phyloP scores from a whole-genome alignment of 768 basidiomycete genomes.

The Pleurotus djamor region DNA sequence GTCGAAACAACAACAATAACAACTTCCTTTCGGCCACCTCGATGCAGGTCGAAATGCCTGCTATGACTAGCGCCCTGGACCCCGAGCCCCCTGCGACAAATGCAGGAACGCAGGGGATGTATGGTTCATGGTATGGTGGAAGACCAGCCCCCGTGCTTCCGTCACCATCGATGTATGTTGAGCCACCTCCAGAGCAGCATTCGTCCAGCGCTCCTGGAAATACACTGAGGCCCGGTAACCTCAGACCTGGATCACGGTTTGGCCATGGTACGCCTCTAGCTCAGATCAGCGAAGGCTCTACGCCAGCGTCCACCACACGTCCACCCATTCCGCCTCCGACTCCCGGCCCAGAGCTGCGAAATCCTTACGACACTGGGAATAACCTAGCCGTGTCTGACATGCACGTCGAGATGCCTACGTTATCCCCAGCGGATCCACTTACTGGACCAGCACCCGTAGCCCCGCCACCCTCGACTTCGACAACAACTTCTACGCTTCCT shows the following conservation, averaged over 20 bases:
- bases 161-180: background rate
- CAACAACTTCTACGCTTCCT: background rate
- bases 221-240: background rate
- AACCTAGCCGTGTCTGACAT: background rate
- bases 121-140: constrained; percentile 1
- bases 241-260: background rate
- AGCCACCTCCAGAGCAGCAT: background rate
- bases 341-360: background rate
- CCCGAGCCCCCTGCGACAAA: background rate
- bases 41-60: background rate
- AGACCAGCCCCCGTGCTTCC: background rate
- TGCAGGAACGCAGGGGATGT: background rate
- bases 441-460: background rate
- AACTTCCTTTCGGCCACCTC: background rate
- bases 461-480: background rate
- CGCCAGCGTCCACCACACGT: background rate
- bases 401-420: background rate
- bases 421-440: background rate
- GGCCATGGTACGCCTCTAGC: background rate
- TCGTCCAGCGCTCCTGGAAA: background rate
- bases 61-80: background rate
- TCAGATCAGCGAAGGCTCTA: constrained; percentile 1
- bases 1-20: background rate
- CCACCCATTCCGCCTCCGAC: background rate
- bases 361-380: background rate